Evolutionary conservation across 495 filamentous ascomycete genomes (phyloP), one percentile per base, ranked within the genome.

Genomic region (Aspergillus avenaceus): DNA sequence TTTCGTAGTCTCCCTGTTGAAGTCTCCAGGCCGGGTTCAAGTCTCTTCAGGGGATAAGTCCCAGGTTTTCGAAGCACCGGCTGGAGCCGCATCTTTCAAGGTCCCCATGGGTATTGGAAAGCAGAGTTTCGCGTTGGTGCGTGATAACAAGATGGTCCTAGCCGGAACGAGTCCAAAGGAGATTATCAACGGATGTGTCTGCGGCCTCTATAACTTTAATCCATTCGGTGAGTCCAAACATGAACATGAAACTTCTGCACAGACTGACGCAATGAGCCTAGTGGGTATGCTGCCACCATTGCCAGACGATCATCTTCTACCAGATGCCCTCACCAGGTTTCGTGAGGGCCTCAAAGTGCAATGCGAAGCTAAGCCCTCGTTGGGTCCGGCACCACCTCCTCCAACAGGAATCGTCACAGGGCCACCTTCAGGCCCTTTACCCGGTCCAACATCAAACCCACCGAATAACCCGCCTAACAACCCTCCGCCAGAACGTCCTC

Each of bases 141-240:
- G 80, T 8, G 60, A 57, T 25, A 66, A 66, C 0, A 22, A 66
- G 45, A 67, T 63, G 2, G 64, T 82, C 1, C 50, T 83, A 18
- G 68, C 66, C 18, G 80, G 76, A 8, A 75, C 67, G 2, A 79
- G 78, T 28, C 56, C 74, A 41, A 75, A 72, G 59, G 69, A 80
- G 23, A 69, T 84, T 47, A 63, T 60, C 7, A 62, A 74, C 34
- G 55, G 55, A 0, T 84, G 80, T 58, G 56, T 69, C 14, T 81
- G 78, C 47, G 81, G 79, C 12, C 74, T 84, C 45, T 83, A 83
- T 63, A 83, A 83, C 57, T 83, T 78, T 62, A 84, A 84, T 50
- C 73, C 78, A 16, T 84, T 77, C 55, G 45, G 64, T 65, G 25
- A 59, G 64, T 40, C 5, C 14, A 3, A 36, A 14, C 32, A 5